Evolutionary conservation across 2,329 filamentous ascomycete species (phyloP).

Genomic region (Pestalotiopsis sp.): DNA sequence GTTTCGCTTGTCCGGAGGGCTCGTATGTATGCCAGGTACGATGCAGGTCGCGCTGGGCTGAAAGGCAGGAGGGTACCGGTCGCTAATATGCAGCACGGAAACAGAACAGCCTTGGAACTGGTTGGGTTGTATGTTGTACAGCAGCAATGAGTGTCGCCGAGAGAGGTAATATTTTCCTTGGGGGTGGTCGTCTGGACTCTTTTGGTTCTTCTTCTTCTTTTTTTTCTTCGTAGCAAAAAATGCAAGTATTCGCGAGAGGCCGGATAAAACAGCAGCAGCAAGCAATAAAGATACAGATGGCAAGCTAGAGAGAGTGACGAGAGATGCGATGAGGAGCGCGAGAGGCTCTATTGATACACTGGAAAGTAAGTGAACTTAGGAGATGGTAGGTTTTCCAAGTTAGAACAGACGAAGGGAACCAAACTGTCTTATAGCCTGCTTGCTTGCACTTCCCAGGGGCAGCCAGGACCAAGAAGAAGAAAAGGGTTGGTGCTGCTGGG

Average conservation of each 20-base stretch:
- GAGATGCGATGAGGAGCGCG: background rate
- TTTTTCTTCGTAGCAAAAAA: conserved; percentile 8
- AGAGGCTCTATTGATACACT: conserved; percentile 17
- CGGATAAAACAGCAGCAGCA: background rate
- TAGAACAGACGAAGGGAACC: conserved; percentile 14
- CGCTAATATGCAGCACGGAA: conserved; percentile 15
- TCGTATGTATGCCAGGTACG: conserved; percentile 15
- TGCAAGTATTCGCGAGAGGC: background rate
- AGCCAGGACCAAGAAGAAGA: conserved; percentile 5
- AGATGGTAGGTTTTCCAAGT: conserved; percentile 14
- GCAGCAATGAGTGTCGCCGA: conserved; percentile 12
- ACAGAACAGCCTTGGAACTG: conserved; percentile 9
- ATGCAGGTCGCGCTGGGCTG: conserved; percentile 14
- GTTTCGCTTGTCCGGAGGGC: conserved; percentile 10
- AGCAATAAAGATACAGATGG: background rate
- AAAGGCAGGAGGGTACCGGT: conserved; percentile 14
- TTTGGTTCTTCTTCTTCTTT: background rate
- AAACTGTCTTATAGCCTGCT: conserved; percentile 18
- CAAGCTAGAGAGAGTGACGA: conserved; percentile 10
- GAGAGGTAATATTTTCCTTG: background rate
- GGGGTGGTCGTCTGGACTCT: background rate
- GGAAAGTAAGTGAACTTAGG: conserved; percentile 9
- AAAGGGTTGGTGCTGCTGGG: conserved; percentile 9
- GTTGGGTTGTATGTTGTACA: conserved; percentile 13
- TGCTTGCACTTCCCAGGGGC: conserved; percentile 12